Percentiles rank a stretch among this genome's conserved stretches.
Conservation (phyloP, 192 early-diverging fungal genomes). For the Entomortierella lignicola region DNA sequence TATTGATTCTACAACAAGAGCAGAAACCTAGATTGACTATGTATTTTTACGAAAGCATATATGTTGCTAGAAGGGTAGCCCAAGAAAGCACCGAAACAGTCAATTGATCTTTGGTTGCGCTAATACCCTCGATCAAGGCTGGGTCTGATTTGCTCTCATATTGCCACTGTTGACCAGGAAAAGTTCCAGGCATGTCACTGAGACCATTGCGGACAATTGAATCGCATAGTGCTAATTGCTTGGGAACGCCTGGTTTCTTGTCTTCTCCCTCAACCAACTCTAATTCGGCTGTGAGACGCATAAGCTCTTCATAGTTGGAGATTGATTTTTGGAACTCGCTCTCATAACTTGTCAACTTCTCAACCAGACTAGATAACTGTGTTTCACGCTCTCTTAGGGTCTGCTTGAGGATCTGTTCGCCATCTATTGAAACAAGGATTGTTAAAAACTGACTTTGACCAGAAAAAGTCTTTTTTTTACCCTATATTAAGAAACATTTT, state of each 20-base stretch:
- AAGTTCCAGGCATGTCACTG: slow-evolving; percentile 38
- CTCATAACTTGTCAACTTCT: slow-evolving; percentile 23
- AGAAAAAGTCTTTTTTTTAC: too few species aligned
- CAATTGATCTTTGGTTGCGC: slow-evolving; percentile 6
- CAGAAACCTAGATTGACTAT: too few species aligned
- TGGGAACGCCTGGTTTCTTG: neutral
- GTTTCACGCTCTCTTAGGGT: slow-evolving; percentile 37
- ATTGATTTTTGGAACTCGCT: slow-evolving; percentile 41
- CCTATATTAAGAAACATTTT: neutral
- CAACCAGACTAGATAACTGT: slow-evolving; percentile 37
- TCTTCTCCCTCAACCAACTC: neutral
- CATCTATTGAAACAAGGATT: slow-evolving; percentile 29
- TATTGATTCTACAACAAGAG: neutral
- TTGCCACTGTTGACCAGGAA: slow-evolving; percentile 7
- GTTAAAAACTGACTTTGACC: too few species aligned
- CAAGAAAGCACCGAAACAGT: slow-evolving; percentile 36
- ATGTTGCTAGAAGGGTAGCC: slow-evolving; percentile 32
- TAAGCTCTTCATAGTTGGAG: slow-evolving; percentile 24
- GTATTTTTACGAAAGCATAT: slow-evolving; percentile 32
- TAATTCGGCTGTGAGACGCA: slow-evolving; percentile 23
- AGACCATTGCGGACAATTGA: neutral
- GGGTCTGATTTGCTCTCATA: neutral
- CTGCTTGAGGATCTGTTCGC: slow-evolving; percentile 37
- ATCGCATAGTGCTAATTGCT: neutral
- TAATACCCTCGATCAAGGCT: neutral